These are phyloP conservation scores for Zygosaccharomyces gambellarensis DNA, from an alignment of 805 yeast genomes.

Conservation along the genomic window DNA sequence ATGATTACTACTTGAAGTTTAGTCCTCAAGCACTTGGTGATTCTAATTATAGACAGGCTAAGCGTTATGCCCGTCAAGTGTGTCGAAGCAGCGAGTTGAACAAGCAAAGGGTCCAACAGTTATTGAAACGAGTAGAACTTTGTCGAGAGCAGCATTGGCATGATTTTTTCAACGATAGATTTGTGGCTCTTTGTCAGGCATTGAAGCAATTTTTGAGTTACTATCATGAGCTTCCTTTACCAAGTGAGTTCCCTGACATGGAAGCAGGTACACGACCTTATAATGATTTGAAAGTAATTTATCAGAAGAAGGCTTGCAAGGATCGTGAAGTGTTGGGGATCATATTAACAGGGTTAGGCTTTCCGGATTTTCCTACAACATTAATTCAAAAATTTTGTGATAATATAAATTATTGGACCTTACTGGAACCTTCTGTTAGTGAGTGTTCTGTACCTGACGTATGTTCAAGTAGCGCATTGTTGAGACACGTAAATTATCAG, in stretches of 20 bases:
- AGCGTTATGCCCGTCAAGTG: slow-evolving; percentile 41
- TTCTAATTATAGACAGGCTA: slow-evolving; percentile 49
- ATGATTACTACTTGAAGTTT: slow-evolving; percentile 15
- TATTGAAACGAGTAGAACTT: neutral
- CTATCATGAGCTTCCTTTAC: slow-evolving; percentile 4
- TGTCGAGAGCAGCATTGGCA: slow-evolving; percentile 10
- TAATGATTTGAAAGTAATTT: slow-evolving; percentile 52
- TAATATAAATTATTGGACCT: slow-evolving; percentile 36
- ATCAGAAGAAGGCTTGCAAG: slow-evolving; percentile 32
- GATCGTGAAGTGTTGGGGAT: neutral
- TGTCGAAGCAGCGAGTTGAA: slow-evolving; percentile 1
- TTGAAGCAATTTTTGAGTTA: slow-evolving; percentile 5
- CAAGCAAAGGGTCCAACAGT: neutral
- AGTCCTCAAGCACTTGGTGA: slow-evolving; percentile 36
- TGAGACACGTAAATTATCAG: neutral
- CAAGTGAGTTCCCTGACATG: slow-evolving; percentile 43
- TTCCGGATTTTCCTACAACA: neutral
- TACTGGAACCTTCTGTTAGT: slow-evolving; percentile 34
- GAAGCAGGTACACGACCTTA: slow-evolving; percentile 66
- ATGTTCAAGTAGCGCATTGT: neutral
- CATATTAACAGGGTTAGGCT: neutral
- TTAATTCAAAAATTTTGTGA: neutral
- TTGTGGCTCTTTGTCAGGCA: slow-evolving; percentile 7
- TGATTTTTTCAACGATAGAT: slow-evolving; percentile 12
- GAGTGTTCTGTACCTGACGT: neutral